Conservation (phyloP, 768 basidiomycete species). For the Kockovaella imperatae region DNA sequence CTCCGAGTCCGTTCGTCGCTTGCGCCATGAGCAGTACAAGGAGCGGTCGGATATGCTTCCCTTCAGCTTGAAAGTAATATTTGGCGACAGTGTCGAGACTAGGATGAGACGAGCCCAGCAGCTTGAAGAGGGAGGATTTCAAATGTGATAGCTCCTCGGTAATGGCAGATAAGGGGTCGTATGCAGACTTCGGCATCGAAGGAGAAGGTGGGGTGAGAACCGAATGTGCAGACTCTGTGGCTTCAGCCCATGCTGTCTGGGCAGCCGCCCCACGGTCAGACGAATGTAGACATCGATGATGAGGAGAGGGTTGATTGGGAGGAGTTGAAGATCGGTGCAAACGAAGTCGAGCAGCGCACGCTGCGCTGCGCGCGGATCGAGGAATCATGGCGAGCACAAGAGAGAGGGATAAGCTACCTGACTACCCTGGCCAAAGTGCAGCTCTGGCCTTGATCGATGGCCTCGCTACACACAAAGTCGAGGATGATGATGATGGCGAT, state of each 20-base stretch:
- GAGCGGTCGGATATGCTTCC: slow-evolving; percentile 79
- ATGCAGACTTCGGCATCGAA: background rate
- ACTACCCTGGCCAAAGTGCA: too few species aligned
- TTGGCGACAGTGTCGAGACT: slow-evolving; percentile 77
- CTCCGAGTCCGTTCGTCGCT: slow-evolving; percentile 84
- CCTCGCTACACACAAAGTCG: background rate
- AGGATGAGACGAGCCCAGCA: slow-evolving; percentile 84
- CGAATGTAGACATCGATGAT: background rate
- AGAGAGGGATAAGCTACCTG: too few species aligned
- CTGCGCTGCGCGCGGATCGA: too few species aligned
- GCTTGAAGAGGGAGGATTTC: slow-evolving; percentile 60
- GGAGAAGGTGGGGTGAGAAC: slow-evolving; percentile 29
- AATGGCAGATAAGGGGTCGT: slow-evolving; percentile 47
- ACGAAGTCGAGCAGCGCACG: background rate
- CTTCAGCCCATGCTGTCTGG: slow-evolving; percentile 34
- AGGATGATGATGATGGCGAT: background rate
- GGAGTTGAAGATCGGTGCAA: background rate
- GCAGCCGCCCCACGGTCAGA: background rate
- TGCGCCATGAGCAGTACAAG: slow-evolving; percentile 81
- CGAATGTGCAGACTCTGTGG: slow-evolving; percentile 37
- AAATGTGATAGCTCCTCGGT: slow-evolving; percentile 65
- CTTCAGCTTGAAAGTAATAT: slow-evolving; percentile 76
- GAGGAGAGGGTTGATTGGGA: slow-evolving; percentile 1
- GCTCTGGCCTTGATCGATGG: too few species aligned
- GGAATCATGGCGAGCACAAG: too few species aligned